Conservation (phyloP, 306 rosid species). For the Cicer arietinum region DNA sequence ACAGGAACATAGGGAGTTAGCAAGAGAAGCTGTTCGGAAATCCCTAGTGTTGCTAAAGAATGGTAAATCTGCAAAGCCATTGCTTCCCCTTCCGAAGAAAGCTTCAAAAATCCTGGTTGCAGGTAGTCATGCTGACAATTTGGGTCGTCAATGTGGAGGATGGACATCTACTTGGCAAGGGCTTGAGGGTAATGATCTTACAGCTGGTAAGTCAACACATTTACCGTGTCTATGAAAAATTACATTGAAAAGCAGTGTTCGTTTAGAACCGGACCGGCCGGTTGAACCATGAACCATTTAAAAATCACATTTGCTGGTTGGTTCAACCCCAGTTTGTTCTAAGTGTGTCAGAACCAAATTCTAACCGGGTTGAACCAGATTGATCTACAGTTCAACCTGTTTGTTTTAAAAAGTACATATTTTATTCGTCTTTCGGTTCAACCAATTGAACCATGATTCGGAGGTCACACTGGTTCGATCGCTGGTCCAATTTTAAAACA, state of each 20-base stretch:
- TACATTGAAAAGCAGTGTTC: background rate
- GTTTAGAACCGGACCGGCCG: too few relatives aligned
- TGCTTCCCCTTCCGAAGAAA: conserved; percentile 93
- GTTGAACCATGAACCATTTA: too few relatives aligned
- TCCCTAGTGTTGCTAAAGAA: conserved; percentile 77
- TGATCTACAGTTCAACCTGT: too few relatives aligned
- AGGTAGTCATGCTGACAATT: conserved; percentile 88
- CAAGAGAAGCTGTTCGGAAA: conserved; percentile 94
- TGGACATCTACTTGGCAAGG: conserved; percentile 99
- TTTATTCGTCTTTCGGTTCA: too few relatives aligned
- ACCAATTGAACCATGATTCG: too few relatives aligned
- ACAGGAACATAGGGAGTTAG: conserved; percentile 91
- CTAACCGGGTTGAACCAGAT: too few relatives aligned
- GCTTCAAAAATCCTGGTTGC: conserved; percentile 75
- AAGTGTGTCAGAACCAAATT: too few relatives aligned
- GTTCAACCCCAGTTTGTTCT: too few relatives aligned
- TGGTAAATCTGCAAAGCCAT: conserved; percentile 64
- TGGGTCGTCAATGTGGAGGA: conserved; percentile 96
- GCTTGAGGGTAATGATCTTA: conserved; percentile 68
- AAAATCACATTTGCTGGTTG: too few relatives aligned
- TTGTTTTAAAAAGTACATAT: too few relatives aligned
- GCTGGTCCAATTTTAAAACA: too few relatives aligned
- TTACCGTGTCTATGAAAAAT: conserved; percentile 9
- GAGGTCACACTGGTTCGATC: too few relatives aligned
- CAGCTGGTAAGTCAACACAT: conserved; percentile 60